Percentiles rank a stretch among this genome's conserved stretches.
phyloP scores from a whole-genome alignment of 495 filamentous ascomycete species.

The Annulohypoxylon maeteangense region DNA sequence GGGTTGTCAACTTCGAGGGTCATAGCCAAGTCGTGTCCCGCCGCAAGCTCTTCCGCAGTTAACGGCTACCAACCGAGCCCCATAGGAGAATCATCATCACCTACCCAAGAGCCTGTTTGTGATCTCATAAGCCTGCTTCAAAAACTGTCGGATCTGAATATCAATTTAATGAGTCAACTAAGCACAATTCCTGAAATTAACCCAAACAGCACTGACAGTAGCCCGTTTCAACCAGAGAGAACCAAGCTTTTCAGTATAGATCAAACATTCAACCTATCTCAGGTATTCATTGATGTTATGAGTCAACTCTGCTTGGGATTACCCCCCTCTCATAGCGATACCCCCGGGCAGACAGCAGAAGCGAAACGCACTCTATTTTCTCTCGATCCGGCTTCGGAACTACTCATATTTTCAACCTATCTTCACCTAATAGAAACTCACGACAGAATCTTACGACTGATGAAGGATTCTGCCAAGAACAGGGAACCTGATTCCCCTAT shows the following conservation, averaged over 20 bases:
- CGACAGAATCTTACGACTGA: not conserved
- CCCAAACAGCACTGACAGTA: not conserved
- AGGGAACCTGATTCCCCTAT: not conserved
- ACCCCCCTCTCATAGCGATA: not conserved
- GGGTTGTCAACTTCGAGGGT: not conserved
- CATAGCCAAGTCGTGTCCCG: not conserved
- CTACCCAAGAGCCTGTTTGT: not conserved
- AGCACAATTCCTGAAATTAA: not conserved
- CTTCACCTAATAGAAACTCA: not conserved
- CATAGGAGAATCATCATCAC: not conserved
- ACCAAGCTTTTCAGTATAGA: not conserved
- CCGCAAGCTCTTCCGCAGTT: not conserved
- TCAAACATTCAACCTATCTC: not conserved
- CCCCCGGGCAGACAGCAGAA: not conserved
- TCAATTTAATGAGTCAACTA: not conserved
- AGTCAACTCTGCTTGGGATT: not conserved
- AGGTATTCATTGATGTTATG: not conserved
- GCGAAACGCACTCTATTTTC: not conserved
- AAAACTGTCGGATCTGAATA: not conserved
- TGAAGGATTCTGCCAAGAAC: not conserved
- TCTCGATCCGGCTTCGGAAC: not conserved
- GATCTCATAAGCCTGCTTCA: not conserved
- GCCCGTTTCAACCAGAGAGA: not conserved
- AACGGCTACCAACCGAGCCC: not conserved
- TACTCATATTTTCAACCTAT: not conserved